Conservation (phyloP, 1,284 basidiomycete species). For the Cutaneotrichosporon dermatis region DNA sequence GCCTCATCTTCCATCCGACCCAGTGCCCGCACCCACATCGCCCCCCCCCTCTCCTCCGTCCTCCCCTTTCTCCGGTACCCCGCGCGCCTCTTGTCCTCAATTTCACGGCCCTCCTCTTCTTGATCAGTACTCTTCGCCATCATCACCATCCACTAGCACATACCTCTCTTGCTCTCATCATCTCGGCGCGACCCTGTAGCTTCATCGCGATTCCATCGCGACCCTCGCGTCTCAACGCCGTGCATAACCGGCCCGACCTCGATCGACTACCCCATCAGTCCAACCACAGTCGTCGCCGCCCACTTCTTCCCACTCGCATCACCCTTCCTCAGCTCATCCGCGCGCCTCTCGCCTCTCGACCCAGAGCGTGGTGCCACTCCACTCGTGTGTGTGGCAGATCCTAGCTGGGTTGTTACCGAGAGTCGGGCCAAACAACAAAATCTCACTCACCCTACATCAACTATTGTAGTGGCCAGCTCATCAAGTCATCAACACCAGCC, state of each 20-base stretch:
- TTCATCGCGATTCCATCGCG: constrained; percentile 1
- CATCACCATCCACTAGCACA: background rate
- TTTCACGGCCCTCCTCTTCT: background rate
- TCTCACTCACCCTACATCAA: background rate
- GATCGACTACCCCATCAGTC: too few relatives aligned
- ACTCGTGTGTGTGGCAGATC: background rate
- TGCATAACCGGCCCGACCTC: too few relatives aligned
- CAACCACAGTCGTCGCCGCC: background rate
- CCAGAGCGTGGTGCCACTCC: background rate
- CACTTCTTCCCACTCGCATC: background rate
- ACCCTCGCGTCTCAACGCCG: background rate
- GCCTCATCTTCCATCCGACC: background rate
- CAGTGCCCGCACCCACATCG: background rate
- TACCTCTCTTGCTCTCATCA: background rate
- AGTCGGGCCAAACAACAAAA: constrained; percentile 5
- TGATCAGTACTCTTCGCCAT: background rate
- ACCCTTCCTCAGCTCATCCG: background rate
- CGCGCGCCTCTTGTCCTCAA: background rate
- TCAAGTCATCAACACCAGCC: constrained; percentile 7
- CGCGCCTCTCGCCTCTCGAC: background rate
- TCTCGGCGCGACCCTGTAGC: background rate
- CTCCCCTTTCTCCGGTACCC: background rate
- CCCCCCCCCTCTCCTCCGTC: background rate
- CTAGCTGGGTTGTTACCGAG: background rate
- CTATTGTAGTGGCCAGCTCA: background rate